Percentiles rank a stretch among this genome's conserved stretches.
These are phyloP conservation scores for Aspergillus pseudotamarii DNA, from an alignment of 2,329 filamentous ascomycete genomes.

Conservation along the genomic window DNA sequence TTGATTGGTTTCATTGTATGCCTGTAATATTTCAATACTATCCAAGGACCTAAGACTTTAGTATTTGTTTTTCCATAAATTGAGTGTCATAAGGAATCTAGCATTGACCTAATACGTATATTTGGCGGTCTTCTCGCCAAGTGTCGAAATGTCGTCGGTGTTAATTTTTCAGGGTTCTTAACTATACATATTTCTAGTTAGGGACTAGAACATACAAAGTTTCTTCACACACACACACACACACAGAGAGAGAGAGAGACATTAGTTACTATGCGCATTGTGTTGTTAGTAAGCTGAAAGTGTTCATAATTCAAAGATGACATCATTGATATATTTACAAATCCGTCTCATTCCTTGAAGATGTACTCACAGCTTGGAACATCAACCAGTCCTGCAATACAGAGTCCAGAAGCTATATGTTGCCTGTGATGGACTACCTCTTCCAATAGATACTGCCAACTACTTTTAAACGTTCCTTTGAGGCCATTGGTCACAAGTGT, in stretches of 20 bases:
- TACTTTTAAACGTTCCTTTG: neutral
- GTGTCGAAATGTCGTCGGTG: too few species aligned
- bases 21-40: neutral
- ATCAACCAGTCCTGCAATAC: neutral
- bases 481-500: neutral
- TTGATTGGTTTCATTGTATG: neutral
- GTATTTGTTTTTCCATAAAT: neutral
- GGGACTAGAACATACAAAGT: too few species aligned
- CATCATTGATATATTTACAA: neutral
- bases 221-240: too few species aligned
- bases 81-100: neutral
- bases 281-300: neutral
- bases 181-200: too few species aligned
- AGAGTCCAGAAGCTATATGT: neutral
- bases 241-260: too few species aligned
- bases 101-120: neutral
- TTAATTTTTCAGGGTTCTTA: too few species aligned
- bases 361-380: too few species aligned
- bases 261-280: too few species aligned
- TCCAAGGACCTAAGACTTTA: neutral
- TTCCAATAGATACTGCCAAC: neutral
- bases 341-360: too few species aligned
- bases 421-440: neutral
- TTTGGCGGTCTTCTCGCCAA: too few species aligned
- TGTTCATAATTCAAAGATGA: neutral